A percentile compares a stretch with the other conserved stretches of the same genome.
phyloP scores from a whole-genome alignment of 495 filamentous ascomycete genomes.

The Penicillium cinerascens region DNA sequence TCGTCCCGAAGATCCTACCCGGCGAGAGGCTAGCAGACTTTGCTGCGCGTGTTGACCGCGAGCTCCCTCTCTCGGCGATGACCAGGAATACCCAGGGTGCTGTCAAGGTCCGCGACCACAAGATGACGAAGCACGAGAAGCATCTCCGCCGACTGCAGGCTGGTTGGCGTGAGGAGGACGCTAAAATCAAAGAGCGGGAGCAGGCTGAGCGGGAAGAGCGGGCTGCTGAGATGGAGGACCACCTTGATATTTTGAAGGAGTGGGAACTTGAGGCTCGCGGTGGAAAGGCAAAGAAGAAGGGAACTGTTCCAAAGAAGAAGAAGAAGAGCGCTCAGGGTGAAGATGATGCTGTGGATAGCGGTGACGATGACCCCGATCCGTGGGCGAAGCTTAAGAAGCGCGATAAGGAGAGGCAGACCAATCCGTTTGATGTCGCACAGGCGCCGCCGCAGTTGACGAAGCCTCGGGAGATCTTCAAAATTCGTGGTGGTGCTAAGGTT shows the following conservation, averaged over 20 bases:
- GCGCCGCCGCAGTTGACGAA: constrained; percentile 75
- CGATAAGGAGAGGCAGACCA: constrained; percentile 50
- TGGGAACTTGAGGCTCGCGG: constrained; percentile 47
- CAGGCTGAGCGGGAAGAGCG: constrained; percentile 62
- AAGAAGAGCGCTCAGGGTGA: constrained; percentile 37
- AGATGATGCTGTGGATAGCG: constrained; percentile 31
- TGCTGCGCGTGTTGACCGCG: constrained; percentile 77
- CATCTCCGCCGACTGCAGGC: constrained; percentile 76
- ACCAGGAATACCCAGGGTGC: constrained; percentile 37
- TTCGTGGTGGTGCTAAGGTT: constrained; percentile 62
- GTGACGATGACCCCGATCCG: constrained; percentile 63
- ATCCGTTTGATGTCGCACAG: constrained; percentile 73
- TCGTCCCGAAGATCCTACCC: constrained; percentile 67
- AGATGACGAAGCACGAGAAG: constrained; percentile 76
- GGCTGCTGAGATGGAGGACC: constrained; percentile 49
- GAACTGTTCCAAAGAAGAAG: constrained; percentile 32
- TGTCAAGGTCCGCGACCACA: constrained; percentile 49
- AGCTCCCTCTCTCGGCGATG: constrained; percentile 67
- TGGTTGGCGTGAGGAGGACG: constrained; percentile 76
- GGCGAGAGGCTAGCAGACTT: constrained; percentile 83
- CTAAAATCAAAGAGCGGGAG: constrained; percentile 59
- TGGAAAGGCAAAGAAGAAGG: constrained; percentile 58
- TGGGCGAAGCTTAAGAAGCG: constrained; percentile 69
- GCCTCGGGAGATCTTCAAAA: constrained; percentile 67
- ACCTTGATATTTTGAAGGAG: constrained; percentile 43